Base-by-base conservation (phyloP, 106 monocot species). In the Narthecium ossifragum region DNA sequence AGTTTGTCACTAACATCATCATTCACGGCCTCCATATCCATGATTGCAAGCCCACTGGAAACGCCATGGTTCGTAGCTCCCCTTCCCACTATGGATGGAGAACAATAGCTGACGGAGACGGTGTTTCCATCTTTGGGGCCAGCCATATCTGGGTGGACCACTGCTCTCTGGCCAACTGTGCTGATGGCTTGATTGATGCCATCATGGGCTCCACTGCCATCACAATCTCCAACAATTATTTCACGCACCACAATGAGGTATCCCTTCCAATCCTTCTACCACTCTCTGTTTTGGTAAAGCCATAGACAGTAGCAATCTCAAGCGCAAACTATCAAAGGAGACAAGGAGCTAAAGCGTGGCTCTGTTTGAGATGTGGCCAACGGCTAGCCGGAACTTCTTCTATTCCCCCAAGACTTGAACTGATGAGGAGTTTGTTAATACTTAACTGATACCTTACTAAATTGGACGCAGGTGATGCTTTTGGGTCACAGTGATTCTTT, bases 61-160 rank as follows among this genome's bases (percentile, higher is more conserved):
- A 77, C 33, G 77, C 77, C 21, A 77, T 77, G 77, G 77, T 77
- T 5, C 55, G 77, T 17, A 77, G 77, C 65, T 71, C 77, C 1
- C 77, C 70, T 0, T 71, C 77, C 10, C 71, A 78, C 46, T 78
- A 78, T 9, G 78, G 78, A 1, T 78, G 78, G 78, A 66, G 78
- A 53, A 72, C 72, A 24, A 72, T 72, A 51, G 78, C 78, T 3
- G 78, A 78, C n/a, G 78, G 78, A 5, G 78, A 78, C 34, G 78
- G 38, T 1, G 56, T 78, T 14, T 78, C 78, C 34, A 72, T 78
- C 55, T 78, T 72, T 24, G 57, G 72, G 4, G 47, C 71, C 15
- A 78, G 78, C 39, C 72, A 78, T 26, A 18, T 78, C 18, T 78
- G 78, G 78, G 78, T 78, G 13, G 78, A 78, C 40, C 78, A 78